Evolutionary conservation across 805 yeast species (phyloP).

Genomic region (Kuraishia cidri): DNA sequence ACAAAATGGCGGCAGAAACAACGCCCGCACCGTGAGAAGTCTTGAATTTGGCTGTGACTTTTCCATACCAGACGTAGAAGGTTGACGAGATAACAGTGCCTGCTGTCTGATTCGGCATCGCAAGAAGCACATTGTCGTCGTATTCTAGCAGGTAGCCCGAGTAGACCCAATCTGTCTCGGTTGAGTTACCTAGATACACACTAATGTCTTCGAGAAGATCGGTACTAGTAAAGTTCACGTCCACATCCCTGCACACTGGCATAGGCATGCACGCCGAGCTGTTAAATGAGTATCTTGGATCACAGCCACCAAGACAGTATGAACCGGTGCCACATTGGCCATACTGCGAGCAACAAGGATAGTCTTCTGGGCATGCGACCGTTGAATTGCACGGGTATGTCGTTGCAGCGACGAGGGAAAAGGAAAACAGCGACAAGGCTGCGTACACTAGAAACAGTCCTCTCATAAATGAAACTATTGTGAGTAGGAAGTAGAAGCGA

Average conservation of each 20-base stretch:
- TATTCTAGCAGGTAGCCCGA: conserved; percentile 48
- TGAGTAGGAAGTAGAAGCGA: no score
- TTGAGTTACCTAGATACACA: conserved; percentile 55
- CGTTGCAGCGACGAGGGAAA: conserved; percentile 3
- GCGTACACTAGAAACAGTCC: no score
- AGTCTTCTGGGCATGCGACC: conserved; percentile 57
- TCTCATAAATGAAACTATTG: no score
- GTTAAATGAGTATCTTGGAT: conserved; percentile 60
- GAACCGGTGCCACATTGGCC: conserved; percentile 39
- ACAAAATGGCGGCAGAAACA: conserved; percentile 71
- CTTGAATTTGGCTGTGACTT: conserved; percentile 58
- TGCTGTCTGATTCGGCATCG: conserved; percentile 68
- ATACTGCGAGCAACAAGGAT: conserved; percentile 78
- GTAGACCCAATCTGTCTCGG: conserved; percentile 62
- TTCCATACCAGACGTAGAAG: conserved; percentile 83
- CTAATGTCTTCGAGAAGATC: conserved; percentile 14
- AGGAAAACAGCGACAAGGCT: conserved; percentile 1
- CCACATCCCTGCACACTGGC: conserved; percentile 57
- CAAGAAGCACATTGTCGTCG: conserved; percentile 51
- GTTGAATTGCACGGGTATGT: conserved; percentile 42
- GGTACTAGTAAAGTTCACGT: conserved; percentile 29
- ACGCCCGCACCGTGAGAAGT: conserved; percentile 77
- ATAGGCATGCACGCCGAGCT: conserved; percentile 74
- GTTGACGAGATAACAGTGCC: conserved; percentile 82
- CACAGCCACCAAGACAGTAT: conserved; percentile 83